Evolutionary conservation across 441 rosid species (phyloP), one percentile per base, ranked within the genome.

Genomic region (Omphalea diandra): DNA sequence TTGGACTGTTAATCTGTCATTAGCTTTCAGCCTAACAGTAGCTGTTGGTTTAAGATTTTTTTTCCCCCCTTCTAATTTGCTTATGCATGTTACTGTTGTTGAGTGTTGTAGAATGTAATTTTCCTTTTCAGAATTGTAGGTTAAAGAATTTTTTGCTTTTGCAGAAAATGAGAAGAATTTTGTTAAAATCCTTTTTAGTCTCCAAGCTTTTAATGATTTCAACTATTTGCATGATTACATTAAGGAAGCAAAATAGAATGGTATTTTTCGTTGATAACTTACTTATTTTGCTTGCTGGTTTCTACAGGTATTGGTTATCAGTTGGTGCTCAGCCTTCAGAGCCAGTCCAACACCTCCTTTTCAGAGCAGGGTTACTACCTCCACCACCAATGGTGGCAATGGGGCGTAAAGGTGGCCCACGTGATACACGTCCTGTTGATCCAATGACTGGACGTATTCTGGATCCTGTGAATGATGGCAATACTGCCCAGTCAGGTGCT

Each of bases 311-410:
- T 73, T 94, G 97, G 97, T 74, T 91, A 65, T 91, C 98, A 6
- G 97, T 94, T 61, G 98, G 97, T 73, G 98, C 97, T 67, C 97
- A 90, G 83, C 83, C 97, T 58, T 89, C 97, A 17, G 93, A 94
- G 14, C 97, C 96, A 0, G 95, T 91, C 69, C 89, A 91, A 55
- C 87, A 80, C 56, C 82, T 94, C 55, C 92, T 94, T 49, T 94
- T 90, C 83, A 83, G 97, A 74, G 86, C 98, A 22, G 97, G 97
- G 31, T 15, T 94, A 53, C 85, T 91, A 26, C 97, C 98, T 14
- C 94, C 97, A 18, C 94, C 94, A 5, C 97, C 97, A 49, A 84
- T 86, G 95, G 77, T 85, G 31, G 97, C 84, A 65, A 85, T 91
- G 91, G 91, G 86, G 43, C 90, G 86, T 65, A 94, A 94, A 81